phyloP scores from a whole-genome alignment of 140 eudicot genomes.

The Senecio squalidus region DNA sequence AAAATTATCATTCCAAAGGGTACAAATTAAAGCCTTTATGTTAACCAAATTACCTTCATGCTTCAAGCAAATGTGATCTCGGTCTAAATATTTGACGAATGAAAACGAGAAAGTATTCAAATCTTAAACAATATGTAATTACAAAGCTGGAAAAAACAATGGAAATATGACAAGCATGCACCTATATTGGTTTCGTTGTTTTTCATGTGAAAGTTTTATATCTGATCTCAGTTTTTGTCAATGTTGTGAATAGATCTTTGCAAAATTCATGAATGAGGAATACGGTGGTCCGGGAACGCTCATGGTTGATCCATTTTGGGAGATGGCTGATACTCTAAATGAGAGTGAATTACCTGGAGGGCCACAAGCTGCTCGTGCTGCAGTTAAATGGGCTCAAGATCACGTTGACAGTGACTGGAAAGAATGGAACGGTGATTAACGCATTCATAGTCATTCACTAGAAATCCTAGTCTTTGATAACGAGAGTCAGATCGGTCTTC shows the following conservation, averaged over 20 bases:
- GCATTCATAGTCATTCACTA: neutral
- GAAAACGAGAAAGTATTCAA: no score
- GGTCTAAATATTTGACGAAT: no score
- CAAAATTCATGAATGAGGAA: slow-evolving; percentile 62
- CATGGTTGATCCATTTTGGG: slow-evolving; percentile 76
- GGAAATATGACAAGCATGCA: no score
- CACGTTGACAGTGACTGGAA: slow-evolving; percentile 73
- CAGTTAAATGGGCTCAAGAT: slow-evolving; percentile 65
- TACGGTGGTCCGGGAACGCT: slow-evolving; percentile 85
- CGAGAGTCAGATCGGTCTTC: no score
- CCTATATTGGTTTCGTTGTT: neutral
- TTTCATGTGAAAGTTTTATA: neutral
- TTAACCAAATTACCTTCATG: no score
- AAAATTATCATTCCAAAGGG: no score
- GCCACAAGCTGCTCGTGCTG: slow-evolving; percentile 74
- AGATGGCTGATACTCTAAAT: slow-evolving; percentile 75
- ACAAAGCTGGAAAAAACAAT: no score
- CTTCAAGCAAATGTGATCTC: no score
- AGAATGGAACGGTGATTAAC: slow-evolving; percentile 47
- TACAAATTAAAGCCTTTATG: no score
- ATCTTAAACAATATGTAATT: no score
- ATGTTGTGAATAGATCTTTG: slow-evolving; percentile 46
- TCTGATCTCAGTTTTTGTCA: neutral
- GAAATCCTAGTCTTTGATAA: neutral
- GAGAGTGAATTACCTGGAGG: slow-evolving; percentile 80